Conservation (phyloP, 257 asterid species). For the Solanum tarijense region DNA sequence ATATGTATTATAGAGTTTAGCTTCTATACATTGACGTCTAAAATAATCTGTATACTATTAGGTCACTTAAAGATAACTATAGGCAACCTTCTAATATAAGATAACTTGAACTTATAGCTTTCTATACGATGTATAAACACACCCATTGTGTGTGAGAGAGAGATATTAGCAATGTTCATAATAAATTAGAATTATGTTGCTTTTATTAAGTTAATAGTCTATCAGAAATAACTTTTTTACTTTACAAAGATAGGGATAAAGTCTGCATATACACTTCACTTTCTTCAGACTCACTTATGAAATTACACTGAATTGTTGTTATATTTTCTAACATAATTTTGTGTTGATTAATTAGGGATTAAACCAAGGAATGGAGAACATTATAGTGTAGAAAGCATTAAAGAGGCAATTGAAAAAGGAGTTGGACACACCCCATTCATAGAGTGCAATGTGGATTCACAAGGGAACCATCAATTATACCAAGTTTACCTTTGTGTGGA, state of each 20-base stretch:
- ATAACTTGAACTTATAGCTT: no score
- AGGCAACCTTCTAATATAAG: no score
- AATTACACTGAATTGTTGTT: background rate
- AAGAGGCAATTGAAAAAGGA: slow-evolving; percentile 39
- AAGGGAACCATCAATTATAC: slow-evolving; percentile 43
- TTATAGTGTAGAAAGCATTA: slow-evolving; percentile 31
- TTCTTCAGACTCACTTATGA: background rate
- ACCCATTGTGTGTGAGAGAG: no score
- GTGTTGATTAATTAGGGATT: slow-evolving; percentile 29
- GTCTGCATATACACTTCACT: rapidly evolving
- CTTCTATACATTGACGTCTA: no score
- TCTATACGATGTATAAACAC: background rate
- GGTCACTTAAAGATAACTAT: no score
- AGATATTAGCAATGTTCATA: background rate
- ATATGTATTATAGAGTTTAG: no score
- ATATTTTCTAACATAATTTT: background rate
- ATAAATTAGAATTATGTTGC: no score
- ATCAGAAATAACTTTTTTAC: rapidly evolving
- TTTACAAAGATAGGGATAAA: no score
- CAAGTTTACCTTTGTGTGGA: slow-evolving; percentile 73
- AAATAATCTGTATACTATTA: no score
- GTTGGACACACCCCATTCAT: slow-evolving; percentile 46
- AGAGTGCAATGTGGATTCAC: slow-evolving; percentile 55
- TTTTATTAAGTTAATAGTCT: background rate
- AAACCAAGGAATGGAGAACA: slow-evolving; percentile 29